Evolutionary conservation across 441 rosid genomes (phyloP), one percentile per base, ranked within the genome.

Genomic region (Melianthus villosus): DNA sequence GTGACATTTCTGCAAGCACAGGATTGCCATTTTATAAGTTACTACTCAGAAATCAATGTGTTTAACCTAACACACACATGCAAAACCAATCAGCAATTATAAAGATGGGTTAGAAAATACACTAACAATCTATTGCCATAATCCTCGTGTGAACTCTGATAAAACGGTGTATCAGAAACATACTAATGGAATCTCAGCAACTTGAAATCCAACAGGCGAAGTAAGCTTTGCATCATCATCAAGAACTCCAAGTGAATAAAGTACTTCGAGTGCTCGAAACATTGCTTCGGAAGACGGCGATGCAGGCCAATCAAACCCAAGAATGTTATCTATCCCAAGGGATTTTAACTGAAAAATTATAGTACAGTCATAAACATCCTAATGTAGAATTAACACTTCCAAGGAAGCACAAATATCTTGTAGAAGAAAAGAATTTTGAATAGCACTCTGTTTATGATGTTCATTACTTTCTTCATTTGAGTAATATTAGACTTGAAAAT

Each of bases 201-300:
- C 91, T 75, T 84, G 93, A 71, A 84, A 86, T 44, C 98, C 98
- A 59, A 66, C 68, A 7, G 98, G 98, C 13, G 96, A 82, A 32
- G 89, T 82, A 56, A 89, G 98, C 66, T 84, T 89, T 46, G 94
- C 96, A 53, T 84, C 98, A 60, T 82, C 91, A 56, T 84, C 98
- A 4, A 89, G 79, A 53, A 84, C 71, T 35, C 85, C 86, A 36
- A 89, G 73, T 36, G 96, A 84, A 58, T 82, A 89, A 41, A 89
- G 89, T 10, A 82, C 78, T 65, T 89, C 98, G 53, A 89, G 94
- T 11, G 96, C 80, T 54, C 93, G 63, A 40, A 84, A 73, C 94
- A 84, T 73, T 50, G 92, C 64, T 60, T 89, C 86, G 8, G 93
- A 79, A 28, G 93, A 62, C 42, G 96, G 96, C 67, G 98, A 77